phyloP scores from a whole-genome alignment of 2,329 filamentous ascomycete genomes.

The Cytospora schulzeri region DNA sequence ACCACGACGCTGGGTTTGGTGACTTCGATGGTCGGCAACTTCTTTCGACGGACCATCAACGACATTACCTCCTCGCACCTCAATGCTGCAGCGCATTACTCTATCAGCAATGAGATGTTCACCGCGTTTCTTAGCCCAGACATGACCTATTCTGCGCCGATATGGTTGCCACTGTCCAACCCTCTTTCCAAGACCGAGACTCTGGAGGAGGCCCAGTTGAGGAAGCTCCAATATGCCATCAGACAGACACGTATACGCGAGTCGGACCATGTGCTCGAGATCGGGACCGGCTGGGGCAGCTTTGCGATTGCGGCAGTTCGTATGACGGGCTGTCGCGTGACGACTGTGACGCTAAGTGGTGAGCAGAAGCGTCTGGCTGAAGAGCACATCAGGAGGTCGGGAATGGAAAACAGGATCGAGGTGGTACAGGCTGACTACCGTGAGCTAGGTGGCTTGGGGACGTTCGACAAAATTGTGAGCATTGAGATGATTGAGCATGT shows the following conservation, averaged over 20 bases:
- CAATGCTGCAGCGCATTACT: slow-evolving; percentile 24
- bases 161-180: slow-evolving; percentile 23
- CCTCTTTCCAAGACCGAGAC: slow-evolving; percentile 15
- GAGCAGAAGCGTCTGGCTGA: slow-evolving; percentile 26
- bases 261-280: slow-evolving; percentile 27
- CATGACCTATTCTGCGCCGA: slow-evolving; percentile 28
- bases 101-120: slow-evolving; percentile 26
- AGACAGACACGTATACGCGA: slow-evolving; percentile 8
- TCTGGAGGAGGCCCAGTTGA: slow-evolving; percentile 26
- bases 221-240: slow-evolving; percentile 25
- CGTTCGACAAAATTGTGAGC: slow-evolving; percentile 27
- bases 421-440: slow-evolving; percentile 26
- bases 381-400: slow-evolving; percentile 14
- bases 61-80: slow-evolving; percentile 10
- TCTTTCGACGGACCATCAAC: slow-evolving; percentile 8
- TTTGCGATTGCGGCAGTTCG: slow-evolving; percentile 25
- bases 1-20: slow-evolving; percentile 6
- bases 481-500: slow-evolving; percentile 30
- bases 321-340: slow-evolving; percentile 24
- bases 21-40: neutral
- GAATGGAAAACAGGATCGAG: slow-evolving; percentile 13
- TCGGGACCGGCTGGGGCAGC: slow-evolving; percentile 28
- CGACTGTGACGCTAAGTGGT: slow-evolving; percentile 22
- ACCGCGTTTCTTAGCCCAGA: slow-evolving; percentile 25
- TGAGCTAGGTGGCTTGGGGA: slow-evolving; percentile 6